phyloP scores from a whole-genome alignment of 176 grass and related monocot genomes.

The Zoysia japonica region DNA sequence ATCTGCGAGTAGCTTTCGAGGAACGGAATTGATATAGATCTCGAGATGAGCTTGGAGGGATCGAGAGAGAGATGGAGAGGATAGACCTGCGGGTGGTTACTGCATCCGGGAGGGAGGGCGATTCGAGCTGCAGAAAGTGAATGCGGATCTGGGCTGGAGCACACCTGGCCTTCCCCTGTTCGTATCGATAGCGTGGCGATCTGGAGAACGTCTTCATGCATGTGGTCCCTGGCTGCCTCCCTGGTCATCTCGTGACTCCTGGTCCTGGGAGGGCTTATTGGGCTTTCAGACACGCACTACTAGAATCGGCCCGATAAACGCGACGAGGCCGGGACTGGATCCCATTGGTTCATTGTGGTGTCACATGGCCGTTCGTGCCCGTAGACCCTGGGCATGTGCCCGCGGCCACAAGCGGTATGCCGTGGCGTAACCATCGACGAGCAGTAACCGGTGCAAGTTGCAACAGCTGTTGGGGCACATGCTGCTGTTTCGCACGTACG shows the following conservation, averaged over 20 bases:
- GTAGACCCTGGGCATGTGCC: no score
- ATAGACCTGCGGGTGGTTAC: not conserved
- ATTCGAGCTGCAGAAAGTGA: not conserved
- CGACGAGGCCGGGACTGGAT: no score
- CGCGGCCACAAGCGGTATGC: not conserved
- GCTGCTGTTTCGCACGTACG: not conserved
- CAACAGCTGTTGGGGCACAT: slow-evolving; percentile 11
- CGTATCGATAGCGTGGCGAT: no score
- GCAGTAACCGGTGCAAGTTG: not conserved
- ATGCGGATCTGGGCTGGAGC: not conserved
- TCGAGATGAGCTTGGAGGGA: not conserved
- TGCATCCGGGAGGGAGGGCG: not conserved
- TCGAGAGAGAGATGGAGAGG: not conserved
- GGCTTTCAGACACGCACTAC: no score
- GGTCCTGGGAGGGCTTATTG: no score
- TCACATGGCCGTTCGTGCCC: no score
- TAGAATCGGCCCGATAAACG: no score
- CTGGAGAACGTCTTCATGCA: no score
- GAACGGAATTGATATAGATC: no score
- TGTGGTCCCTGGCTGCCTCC: no score
- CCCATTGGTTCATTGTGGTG: no score
- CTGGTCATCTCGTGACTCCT: no score
- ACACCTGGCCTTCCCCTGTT: not conserved
- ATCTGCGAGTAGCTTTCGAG: not conserved
- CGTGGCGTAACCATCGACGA: not conserved